A percentile compares a stretch with the other conserved stretches of the same genome.
Evolutionary conservation across 2,329 filamentous ascomycete species (phyloP).

Genomic region (Paramyrothecium sp.): DNA sequence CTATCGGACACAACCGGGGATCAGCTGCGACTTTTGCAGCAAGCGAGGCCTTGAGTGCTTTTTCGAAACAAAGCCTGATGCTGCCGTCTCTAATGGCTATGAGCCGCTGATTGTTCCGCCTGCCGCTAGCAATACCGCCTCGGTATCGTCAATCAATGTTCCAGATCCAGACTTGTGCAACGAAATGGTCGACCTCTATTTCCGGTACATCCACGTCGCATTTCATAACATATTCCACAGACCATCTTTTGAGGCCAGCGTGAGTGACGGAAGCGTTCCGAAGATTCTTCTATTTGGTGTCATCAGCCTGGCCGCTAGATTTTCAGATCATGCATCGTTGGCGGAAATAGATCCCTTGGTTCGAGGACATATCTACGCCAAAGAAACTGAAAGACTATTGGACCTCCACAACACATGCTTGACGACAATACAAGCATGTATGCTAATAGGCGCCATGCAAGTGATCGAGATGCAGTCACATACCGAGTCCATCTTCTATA

Average conservation of each 20-base stretch:
- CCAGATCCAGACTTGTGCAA: background rate
- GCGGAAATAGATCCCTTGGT: constrained; percentile 4
- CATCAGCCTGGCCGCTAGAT: constrained; percentile 6
- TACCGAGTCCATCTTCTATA: constrained; percentile 36
- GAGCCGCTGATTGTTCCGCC: background rate
- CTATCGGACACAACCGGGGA: background rate
- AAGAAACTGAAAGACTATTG: constrained; percentile 9
- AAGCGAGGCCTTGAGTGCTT: background rate
- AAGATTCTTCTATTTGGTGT: background rate
- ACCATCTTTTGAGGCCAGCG: constrained; percentile 20
- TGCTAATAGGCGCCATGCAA: constrained; percentile 31
- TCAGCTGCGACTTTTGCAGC: background rate
- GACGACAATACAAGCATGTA: constrained; percentile 34
- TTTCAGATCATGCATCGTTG: constrained; percentile 16
- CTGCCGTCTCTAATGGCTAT: background rate
- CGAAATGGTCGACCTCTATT: constrained; percentile 28
- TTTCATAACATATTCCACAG: constrained; percentile 31
- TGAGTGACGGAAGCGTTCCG: constrained; percentile 11
- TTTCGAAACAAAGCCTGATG: background rate
- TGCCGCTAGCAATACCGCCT: background rate
- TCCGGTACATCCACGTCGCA: constrained; percentile 29
- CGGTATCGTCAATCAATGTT: background rate
- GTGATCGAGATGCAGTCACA: constrained; percentile 31
- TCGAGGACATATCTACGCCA: constrained; percentile 9
- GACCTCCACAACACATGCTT: background rate